phyloP scores from a whole-genome alignment of 2,329 filamentous ascomycete species.

The Epichloe coenophiala region DNA sequence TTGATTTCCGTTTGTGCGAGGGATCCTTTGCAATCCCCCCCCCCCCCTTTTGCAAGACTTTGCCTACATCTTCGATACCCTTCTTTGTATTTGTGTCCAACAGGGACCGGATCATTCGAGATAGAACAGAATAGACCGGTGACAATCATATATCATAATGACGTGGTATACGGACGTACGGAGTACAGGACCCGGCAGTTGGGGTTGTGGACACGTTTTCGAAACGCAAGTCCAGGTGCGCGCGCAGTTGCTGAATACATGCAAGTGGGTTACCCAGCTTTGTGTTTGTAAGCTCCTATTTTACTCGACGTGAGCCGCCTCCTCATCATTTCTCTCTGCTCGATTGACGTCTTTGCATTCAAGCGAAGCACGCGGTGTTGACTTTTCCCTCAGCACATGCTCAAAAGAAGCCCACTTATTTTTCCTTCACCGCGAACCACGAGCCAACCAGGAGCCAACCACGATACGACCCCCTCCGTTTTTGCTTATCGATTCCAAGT shows the following conservation, averaged over 20 bases:
- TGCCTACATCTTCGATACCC: constrained; percentile 13
- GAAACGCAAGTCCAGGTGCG: background rate
- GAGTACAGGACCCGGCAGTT: too few relatives aligned
- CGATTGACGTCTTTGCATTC: background rate
- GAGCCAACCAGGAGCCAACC: too few relatives aligned
- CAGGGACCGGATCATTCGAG: background rate
- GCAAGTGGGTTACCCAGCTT: background rate
- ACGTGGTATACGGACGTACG: background rate
- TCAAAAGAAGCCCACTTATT: too few relatives aligned
- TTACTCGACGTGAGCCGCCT: background rate
- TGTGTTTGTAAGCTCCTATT: background rate
- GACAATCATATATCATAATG: background rate
- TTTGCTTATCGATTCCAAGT: too few relatives aligned
- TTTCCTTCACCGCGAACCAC: too few relatives aligned
- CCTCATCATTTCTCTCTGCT: background rate
- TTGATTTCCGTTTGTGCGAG: background rate
- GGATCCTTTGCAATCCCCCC: background rate
- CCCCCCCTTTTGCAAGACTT: background rate
- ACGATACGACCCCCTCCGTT: too few relatives aligned
- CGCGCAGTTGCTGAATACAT: background rate
- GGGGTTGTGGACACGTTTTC: constrained; percentile 1
- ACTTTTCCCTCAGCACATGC: too few relatives aligned
- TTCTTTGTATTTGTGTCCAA: constrained; percentile 7
- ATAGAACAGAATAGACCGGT: background rate
- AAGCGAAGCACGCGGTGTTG: too few relatives aligned